Evolutionary conservation across 306 rosid species (phyloP).

Genomic region (Cucurbita maxima): DNA sequence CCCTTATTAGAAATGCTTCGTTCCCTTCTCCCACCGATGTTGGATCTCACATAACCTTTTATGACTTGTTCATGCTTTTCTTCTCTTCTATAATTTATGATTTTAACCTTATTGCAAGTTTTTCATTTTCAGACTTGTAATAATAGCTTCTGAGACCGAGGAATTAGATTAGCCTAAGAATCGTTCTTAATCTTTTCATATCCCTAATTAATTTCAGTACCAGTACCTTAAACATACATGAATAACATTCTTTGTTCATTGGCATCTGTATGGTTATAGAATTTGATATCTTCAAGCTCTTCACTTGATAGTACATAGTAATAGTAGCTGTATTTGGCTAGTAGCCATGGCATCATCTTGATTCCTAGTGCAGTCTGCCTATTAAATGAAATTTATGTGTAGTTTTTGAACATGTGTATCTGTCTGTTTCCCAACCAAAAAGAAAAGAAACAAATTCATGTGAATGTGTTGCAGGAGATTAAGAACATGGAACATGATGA

Average conservation of each 20-base stretch:
- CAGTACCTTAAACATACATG: neutral
- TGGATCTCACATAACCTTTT: neutral
- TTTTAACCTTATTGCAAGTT: neutral
- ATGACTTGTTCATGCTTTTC: neutral
- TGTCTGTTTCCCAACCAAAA: neutral
- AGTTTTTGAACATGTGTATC: neutral
- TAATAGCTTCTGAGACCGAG: neutral
- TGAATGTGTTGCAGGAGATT: constrained; percentile 30
- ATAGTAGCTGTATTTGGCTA: neutral
- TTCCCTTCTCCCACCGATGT: too few relatives aligned
- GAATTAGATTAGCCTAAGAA: neutral
- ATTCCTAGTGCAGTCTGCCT: neutral
- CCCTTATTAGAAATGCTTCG: too few relatives aligned
- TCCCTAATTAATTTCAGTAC: neutral
- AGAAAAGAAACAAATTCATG: neutral
- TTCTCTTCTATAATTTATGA: neutral
- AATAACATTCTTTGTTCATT: neutral
- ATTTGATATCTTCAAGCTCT: neutral
- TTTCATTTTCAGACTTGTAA: neutral
- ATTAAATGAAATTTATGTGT: neutral
- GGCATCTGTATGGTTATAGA: neutral
- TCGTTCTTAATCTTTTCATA: neutral
- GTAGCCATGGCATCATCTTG: neutral
- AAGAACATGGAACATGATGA: constrained; percentile 73
- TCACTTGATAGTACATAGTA: neutral